Evolutionary conservation across 2,329 filamentous ascomycete genomes (phyloP), one percentile per base, ranked within the genome.

Genomic region (Xylaria sp.): DNA sequence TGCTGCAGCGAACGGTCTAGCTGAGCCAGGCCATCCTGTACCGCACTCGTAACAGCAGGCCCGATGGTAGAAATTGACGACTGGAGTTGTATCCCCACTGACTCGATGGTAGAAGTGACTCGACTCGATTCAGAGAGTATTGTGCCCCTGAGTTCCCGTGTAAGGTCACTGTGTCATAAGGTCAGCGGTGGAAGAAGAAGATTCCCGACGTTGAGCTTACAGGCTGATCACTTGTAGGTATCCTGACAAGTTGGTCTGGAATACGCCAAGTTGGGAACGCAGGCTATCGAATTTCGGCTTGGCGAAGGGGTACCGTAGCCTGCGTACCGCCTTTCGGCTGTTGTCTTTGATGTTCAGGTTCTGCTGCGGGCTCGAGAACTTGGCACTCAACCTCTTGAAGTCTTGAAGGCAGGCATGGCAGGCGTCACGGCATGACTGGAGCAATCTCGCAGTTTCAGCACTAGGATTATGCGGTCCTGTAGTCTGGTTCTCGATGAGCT

Each of bases 301-400:
- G 13, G 50, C 43, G 19, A 58, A 52, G 6, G 52, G 48, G 34
- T 55, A 58, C 37, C 47, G 52, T 0, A 55, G 40, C 6, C 21
- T 39, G 1, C 16, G 39, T 29, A 43, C 4, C 11, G 50, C 13
- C 11, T n/a, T 47, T 17, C 24, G 26, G 2, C 45, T 44, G 11
- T 42, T 39, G 5, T 18, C 41, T 24, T 39, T 41, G 40, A 47
- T 17, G 9, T 6, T 20, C n/a, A 13, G 34, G 16, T n/a, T 13
- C 17, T 16, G 9, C 21, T 39, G 38, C n/a, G 29, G 11, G 18
- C 20, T 16, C 9, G 44, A 18, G 21, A 52, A 58, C 24, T 47
- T 52, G 4, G 44, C 41, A 11, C 38, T 44, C 8, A 58, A 17
- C n/a, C 17, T 38, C 39, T 58, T 58, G 45, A 54, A 44, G 7